Evolutionary conservation across 1,284 basidiomycete species (phyloP).

Genomic region (Wallemia hederae): DNA sequence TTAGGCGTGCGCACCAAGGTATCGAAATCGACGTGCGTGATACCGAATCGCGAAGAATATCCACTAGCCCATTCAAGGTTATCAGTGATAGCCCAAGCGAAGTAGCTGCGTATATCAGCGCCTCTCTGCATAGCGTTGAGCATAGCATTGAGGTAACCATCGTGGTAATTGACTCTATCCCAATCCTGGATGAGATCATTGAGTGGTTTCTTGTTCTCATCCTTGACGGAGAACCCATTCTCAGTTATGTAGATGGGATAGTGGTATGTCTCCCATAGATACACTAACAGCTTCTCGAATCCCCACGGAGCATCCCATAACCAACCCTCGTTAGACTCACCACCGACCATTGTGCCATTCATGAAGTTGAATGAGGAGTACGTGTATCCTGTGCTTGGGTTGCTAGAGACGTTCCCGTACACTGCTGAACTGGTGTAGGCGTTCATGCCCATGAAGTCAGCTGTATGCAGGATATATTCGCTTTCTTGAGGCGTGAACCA

Average conservation of each 20-base stretch:
- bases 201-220: conserved; percentile 26
- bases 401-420: background rate
- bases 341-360: background rate
- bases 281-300: conserved; percentile 28
- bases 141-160: conserved; percentile 30
- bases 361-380: background rate
- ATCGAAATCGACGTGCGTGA: conserved; percentile 35
- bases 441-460: background rate
- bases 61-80: conserved; percentile 35
- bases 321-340: conserved; percentile 10
- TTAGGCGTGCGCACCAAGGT: conserved; percentile 40
- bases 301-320: conserved; percentile 14
- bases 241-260: conserved; percentile 39
- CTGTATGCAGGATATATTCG: background rate
- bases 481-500: background rate
- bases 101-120: conserved; percentile 26
- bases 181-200: conserved; percentile 31
- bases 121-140: conserved; percentile 23
- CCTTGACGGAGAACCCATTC: conserved; percentile 40
- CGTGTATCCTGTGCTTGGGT: background rate
- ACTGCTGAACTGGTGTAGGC: background rate
- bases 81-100: conserved; percentile 27
- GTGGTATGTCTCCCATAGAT: conserved; percentile 37
- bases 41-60: conserved; percentile 23
- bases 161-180: conserved; percentile 37